A percentile compares a stretch with the other conserved stretches of the same genome.
phyloP scores from a whole-genome alignment of 352 stramenopile genomes.

The Phytopythium oedochilum region DNA sequence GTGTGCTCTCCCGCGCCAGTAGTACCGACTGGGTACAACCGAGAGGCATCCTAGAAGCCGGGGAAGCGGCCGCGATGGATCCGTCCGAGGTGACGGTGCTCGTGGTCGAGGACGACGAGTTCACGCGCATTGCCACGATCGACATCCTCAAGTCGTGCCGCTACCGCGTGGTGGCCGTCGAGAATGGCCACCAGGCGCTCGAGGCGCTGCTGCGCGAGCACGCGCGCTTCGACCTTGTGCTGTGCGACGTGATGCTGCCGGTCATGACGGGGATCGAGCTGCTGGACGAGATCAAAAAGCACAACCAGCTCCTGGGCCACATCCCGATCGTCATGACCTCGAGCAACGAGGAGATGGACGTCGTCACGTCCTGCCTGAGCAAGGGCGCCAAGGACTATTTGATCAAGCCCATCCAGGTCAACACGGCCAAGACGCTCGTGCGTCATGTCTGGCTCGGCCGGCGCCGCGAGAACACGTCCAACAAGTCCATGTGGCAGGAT shows the following conservation, averaged over 20 bases:
- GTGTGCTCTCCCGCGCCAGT: not conserved
- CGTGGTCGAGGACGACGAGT: constrained; percentile 88
- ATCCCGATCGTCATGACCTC: constrained; percentile 90
- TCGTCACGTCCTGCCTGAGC: constrained; percentile 84
- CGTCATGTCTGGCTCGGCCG: constrained; percentile 85
- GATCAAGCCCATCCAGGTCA: constrained; percentile 89
- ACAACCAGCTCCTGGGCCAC: constrained; percentile 53
- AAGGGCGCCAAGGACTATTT: constrained; percentile 89
- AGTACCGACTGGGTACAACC: too few relatives aligned
- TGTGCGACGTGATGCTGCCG: constrained; percentile 89
- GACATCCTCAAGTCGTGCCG: constrained; percentile 87
- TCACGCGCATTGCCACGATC: constrained; percentile 86
- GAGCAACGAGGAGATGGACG: constrained; percentile 89
- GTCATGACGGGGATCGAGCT: constrained; percentile 88
- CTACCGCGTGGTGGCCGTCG: constrained; percentile 80
- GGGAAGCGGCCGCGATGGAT: constrained; percentile 42
- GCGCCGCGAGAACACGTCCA: constrained; percentile 43
- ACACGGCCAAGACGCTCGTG: constrained; percentile 87
- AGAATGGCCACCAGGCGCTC: constrained; percentile 77
- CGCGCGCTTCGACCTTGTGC: constrained; percentile 80
- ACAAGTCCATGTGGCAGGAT: constrained; percentile 80
- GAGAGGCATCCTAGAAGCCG: too few relatives aligned
- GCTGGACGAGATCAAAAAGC: constrained; percentile 79
- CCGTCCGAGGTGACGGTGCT: constrained; percentile 86
- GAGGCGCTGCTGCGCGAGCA: constrained; percentile 65